phyloP scores from a whole-genome alignment of 2,329 filamentous ascomycete genomes.

The Aspergillus tanneri region DNA sequence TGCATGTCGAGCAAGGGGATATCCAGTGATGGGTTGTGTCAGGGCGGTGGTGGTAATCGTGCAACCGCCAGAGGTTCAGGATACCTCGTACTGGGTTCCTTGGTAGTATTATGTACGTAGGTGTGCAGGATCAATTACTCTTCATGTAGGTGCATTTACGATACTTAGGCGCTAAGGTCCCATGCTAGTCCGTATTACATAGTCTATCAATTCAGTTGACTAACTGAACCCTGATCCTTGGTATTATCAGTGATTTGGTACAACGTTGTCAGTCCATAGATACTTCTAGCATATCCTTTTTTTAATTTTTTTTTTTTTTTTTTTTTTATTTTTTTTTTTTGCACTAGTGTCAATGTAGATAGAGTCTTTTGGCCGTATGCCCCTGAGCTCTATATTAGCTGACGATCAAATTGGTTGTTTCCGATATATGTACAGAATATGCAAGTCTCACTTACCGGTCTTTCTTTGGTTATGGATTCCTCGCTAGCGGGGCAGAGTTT shows the following conservation, averaged over 20 bases:
- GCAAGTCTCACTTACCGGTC: not conserved
- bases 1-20: constrained; percentile 2
- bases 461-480: not conserved
- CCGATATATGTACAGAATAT: too few species aligned
- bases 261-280: not conserved
- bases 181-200: not conserved
- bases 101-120: too few species aligned
- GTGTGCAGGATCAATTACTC: too few species aligned
- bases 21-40: not conserved
- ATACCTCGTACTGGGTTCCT: not conserved
- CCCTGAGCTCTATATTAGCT: not conserved
- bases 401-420: not conserved
- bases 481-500: constrained; percentile 5
- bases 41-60: not conserved
- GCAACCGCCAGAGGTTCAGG: not conserved
- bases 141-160: too few species aligned
- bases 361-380: not conserved
- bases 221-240: not conserved
- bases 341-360: too few species aligned
- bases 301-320: not conserved
- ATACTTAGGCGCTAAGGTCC: too few species aligned
- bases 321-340: not conserved
- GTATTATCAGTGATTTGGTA: not conserved
- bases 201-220: not conserved
- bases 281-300: not conserved